Conservation (phyloP, 2,329 filamentous ascomycete genomes). For the Cyphellophora europaea region DNA sequence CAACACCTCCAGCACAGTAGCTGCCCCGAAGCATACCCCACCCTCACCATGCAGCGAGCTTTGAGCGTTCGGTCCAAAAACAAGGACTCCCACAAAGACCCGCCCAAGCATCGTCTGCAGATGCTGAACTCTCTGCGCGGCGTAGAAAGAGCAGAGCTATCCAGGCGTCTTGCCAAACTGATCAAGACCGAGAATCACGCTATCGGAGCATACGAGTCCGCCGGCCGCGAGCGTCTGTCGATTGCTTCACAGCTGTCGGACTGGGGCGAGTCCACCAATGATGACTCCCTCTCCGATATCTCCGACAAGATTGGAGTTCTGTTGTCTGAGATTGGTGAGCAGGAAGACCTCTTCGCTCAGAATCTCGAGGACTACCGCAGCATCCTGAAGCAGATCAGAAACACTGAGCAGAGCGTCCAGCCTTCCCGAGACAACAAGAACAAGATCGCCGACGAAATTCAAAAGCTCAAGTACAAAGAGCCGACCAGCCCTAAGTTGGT, state of each 20-base stretch:
- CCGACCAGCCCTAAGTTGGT: slow-evolving; percentile 72
- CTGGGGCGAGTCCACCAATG: slow-evolving; percentile 87
- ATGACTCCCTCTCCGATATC: slow-evolving; percentile 79
- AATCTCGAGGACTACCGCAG: slow-evolving; percentile 75
- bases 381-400: slow-evolving; percentile 82
- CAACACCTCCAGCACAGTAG: too few species aligned
- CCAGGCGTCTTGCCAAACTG: slow-evolving; percentile 77
- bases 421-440: slow-evolving; percentile 78
- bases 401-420: slow-evolving; percentile 92
- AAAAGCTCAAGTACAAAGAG: slow-evolving; percentile 84
- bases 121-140: slow-evolving; percentile 73
- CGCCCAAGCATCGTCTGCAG: slow-evolving; percentile 62
- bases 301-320: slow-evolving; percentile 94
- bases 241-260: slow-evolving; percentile 89
- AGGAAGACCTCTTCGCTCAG: slow-evolving; percentile 82
- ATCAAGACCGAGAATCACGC: slow-evolving; percentile 94
- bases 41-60: slow-evolving; percentile 33
- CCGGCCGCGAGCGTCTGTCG: slow-evolving; percentile 70
- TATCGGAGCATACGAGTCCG: slow-evolving; percentile 73
- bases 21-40: too few species aligned
- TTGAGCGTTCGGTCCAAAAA: slow-evolving; percentile 29
- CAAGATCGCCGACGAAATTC: slow-evolving; percentile 88
- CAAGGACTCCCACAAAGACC: slow-evolving; percentile 25
- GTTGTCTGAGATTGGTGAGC: slow-evolving; percentile 84
- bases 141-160: slow-evolving; percentile 75